Evolutionary conservation across 768 basidiomycete species (phyloP).

Genomic region (Wakefieldia striispora): DNA sequence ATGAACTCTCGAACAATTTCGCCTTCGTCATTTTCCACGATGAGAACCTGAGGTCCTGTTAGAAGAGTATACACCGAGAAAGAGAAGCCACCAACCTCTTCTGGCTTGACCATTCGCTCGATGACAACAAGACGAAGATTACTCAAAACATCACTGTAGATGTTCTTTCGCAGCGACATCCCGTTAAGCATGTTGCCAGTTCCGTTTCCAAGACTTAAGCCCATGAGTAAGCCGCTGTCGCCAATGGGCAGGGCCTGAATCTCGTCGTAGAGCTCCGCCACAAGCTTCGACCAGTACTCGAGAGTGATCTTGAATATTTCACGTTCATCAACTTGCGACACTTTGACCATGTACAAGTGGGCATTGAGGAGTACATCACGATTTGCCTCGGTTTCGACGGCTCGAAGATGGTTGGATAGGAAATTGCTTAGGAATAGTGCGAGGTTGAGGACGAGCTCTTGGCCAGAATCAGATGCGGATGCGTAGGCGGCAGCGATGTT

Average conservation of each 20-base stretch:
- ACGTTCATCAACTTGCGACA: constrained; percentile 96
- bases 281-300: constrained; percentile 96
- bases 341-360: constrained; percentile 97
- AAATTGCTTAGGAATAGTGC: constrained; percentile 98
- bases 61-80: neutral
- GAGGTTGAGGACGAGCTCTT: constrained; percentile 96
- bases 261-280: constrained; percentile 96
- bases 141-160: constrained; percentile 92
- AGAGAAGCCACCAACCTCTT: constrained; percentile 64
- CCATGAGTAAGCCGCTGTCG: constrained; percentile 84
- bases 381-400: constrained; percentile 89
- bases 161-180: constrained; percentile 85
- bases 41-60: constrained; percentile 66
- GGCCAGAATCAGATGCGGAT: constrained; percentile 86
- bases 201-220: constrained; percentile 71
- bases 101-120: constrained; percentile 99
- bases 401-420: constrained; percentile 87
- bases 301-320: constrained; percentile 99
- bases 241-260: constrained; percentile 89
- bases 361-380: constrained; percentile 94
- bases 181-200: constrained; percentile 69
- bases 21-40: constrained; percentile 99
- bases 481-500: constrained; percentile 92
- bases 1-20: constrained; percentile 99
- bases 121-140: constrained; percentile 95